These are phyloP conservation scores for Fusarium sp. DNA, from an alignment of 2,329 filamentous ascomycete genomes.

Conservation along the genomic window DNA sequence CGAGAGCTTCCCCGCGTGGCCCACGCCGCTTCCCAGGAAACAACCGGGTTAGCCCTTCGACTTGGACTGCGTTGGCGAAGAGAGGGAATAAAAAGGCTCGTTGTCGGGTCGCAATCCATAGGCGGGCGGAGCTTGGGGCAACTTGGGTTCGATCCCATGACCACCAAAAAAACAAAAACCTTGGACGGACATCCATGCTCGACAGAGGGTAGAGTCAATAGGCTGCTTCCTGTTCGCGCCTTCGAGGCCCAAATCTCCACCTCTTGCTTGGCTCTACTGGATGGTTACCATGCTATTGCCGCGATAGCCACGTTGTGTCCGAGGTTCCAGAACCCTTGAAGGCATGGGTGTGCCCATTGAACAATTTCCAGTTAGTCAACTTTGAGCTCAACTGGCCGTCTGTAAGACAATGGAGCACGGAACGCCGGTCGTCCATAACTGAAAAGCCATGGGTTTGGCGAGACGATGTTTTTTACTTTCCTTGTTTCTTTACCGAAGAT, in stretches of 20 bases:
- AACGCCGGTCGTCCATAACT: neutral
- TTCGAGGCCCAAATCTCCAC: conserved; percentile 6
- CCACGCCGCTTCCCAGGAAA: neutral
- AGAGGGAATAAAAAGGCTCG: conserved; percentile 14
- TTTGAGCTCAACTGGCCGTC: neutral
- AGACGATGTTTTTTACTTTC: neutral
- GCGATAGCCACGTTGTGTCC: conserved; percentile 29
- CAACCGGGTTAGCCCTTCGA: neutral
- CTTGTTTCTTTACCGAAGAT: neutral
- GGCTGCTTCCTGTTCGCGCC: conserved; percentile 1
- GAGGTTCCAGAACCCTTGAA: neutral
- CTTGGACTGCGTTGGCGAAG: conserved; percentile 12
- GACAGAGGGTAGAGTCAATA: conserved; percentile 21
- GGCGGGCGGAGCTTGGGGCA: conserved; percentile 39
- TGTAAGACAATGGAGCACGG: neutral
- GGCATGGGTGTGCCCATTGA: neutral
- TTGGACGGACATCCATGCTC: conserved; percentile 24
- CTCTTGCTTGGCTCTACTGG: conserved; percentile 4
- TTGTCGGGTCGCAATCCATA: conserved; percentile 26
- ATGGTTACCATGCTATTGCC: conserved; percentile 18
- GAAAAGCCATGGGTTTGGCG: neutral
- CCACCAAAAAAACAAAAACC: conserved; percentile 36
- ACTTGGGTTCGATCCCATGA: conserved; percentile 38
- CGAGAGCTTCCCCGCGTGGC: neutral
- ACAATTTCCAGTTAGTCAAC: neutral